Base-by-base conservation (phyloP, 2,329 filamentous ascomycete species). In the Nemania sp. region DNA sequence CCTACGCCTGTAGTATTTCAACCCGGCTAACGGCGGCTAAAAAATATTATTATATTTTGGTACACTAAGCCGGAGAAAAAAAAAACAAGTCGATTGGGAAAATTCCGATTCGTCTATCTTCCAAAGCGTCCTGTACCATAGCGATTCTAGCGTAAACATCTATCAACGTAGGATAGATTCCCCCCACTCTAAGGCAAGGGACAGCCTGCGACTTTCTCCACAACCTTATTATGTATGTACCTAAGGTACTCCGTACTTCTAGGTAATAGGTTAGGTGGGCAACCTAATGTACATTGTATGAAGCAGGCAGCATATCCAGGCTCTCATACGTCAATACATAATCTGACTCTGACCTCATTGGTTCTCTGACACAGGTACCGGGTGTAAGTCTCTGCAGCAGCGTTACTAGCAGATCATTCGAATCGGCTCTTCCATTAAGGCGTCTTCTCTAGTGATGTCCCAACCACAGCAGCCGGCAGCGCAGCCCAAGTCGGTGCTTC, bases 401-500 rank as follows among this genome's bases (percentile, higher is more conserved):
- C 11, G 45, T 6, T 15, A 45, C n/a, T 24, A 6, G 11, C 6
- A 7, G n/a, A 43, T 22, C 10, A 6, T 38, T 51, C 24, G 29
- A 26, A 22, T 57, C 26, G 5, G 13, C 32, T 13, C 1, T 27
- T 51, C 13, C 11, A 20, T 13, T 27, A 20, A 45, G 15, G 32
- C 45, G 32, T 26, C 45, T 24, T 52, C 22, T 27, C 45, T 22
- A 27, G 70, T 57, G 47, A 75, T 77, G 71, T 69, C 74, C 66
- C 73, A 75, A 49, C 65, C 74, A 65, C 74, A 76, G 47, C 66
- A 70, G 52, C 71, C 72, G 60, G 78, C 77, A 38, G 78, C 80
- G n/a, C 81, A 83, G 53, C 87, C 87, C 38, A 86, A 82, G 73
- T 81, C 85, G 77, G 89, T 98, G 67, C 87, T 99, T 43, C 92